Percentiles rank a stretch among this genome's conserved stretches.
These are phyloP conservation scores for Septoria petroselini DNA, from an alignment of 2,329 filamentous ascomycete genomes.

Conservation along the genomic window DNA sequence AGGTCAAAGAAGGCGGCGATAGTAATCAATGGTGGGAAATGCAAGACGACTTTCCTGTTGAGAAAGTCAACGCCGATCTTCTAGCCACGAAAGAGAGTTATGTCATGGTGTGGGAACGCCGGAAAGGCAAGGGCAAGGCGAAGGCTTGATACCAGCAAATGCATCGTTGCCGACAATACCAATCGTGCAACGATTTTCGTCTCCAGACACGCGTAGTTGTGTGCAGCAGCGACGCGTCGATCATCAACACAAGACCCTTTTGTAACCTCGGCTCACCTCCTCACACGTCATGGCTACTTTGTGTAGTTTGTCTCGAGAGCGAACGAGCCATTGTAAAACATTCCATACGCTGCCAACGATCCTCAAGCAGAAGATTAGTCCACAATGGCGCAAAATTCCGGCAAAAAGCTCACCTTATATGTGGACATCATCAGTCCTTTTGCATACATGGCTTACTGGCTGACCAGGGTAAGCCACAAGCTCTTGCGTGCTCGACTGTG, in stretches of 20 bases:
- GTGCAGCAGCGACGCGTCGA: too few species aligned
- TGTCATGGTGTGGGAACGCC: conserved; percentile 91
- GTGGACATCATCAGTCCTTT: conserved; percentile 61
- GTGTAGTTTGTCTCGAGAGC: too few species aligned
- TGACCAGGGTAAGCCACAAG: conserved; percentile 48
- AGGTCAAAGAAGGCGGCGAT: conserved; percentile 65
- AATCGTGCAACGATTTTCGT: background rate
- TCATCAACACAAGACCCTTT: too few species aligned
- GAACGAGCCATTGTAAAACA: too few species aligned
- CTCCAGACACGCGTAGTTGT: too few species aligned
- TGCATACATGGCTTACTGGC: conserved; percentile 58
- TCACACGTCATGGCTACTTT: too few species aligned
- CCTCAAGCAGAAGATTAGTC: background rate
- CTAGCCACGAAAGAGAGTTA: conserved; percentile 92
- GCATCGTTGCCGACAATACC: background rate
- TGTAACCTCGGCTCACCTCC: too few species aligned
- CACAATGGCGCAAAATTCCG: conserved; percentile 3
- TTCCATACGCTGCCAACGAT: background rate
- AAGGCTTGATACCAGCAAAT: conserved; percentile 15
- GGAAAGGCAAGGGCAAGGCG: conserved; percentile 44
- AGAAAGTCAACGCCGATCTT: conserved; percentile 82
- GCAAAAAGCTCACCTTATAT: conserved; percentile 53
- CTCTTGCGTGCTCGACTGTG: background rate
- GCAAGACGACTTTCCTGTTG: conserved; percentile 82
- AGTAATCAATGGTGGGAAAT: conserved; percentile 86